Evolutionary conservation across 2,329 filamentous ascomycete genomes (phyloP).

Genomic region (Sporothrix humicola): DNA sequence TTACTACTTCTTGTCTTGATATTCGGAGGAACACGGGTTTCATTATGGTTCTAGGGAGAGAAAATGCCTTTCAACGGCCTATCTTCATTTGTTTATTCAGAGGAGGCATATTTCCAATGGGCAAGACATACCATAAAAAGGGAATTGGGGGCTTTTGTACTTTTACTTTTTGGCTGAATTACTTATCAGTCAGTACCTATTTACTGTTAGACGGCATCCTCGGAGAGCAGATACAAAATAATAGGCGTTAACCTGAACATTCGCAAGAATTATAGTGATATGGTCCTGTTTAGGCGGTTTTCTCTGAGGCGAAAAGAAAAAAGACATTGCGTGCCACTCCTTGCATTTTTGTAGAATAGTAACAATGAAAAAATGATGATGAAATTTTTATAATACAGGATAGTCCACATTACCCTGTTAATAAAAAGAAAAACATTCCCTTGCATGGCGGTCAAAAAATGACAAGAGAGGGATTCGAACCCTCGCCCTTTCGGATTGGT

Average conservation of each 20-base stretch:
- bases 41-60: conserved; percentile 3
- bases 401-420: neutral
- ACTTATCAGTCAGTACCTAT: neutral
- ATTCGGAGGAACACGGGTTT: conserved; percentile 17
- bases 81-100: neutral
- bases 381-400: neutral
- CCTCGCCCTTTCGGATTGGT: conserved; percentile 41
- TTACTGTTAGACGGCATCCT: neutral
- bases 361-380: neutral
- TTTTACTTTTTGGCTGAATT: neutral
- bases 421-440: neutral
- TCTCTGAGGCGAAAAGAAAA: no score
- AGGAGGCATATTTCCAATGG: conserved; percentile 1
- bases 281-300: no score
- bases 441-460: conserved; percentile 6
- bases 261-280: neutral
- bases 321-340: no score
- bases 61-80: neutral
- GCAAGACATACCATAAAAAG: neutral
- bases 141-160: conserved; percentile 9
- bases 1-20: neutral
- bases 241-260: neutral
- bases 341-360: no score
- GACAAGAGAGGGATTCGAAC: conserved; percentile 42
- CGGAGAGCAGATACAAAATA: conserved; percentile 12